Base-by-base conservation (phyloP, 2,329 filamentous ascomycete genomes). In the Aspergillus sp. region DNA sequence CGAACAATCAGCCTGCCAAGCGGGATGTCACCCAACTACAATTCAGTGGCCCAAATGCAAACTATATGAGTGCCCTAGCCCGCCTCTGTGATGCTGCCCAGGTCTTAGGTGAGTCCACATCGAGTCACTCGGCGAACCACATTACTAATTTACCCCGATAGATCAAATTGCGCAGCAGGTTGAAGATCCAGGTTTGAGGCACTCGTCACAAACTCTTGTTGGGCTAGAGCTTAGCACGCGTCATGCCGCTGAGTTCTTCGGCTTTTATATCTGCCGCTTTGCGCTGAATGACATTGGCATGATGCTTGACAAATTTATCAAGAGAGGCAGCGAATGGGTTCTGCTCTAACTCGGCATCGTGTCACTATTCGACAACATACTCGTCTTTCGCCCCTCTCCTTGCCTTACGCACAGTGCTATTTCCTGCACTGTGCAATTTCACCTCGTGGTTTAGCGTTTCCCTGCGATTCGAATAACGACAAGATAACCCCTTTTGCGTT, bases 81-180 rank as follows among this genome's bases (percentile, higher is more conserved):
- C 88, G 90, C 69, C 80, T 99, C 67, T 99, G 96, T 76, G 95
- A 98, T 80, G 92, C 93, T 66, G 94, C 89, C 57, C 95, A 98
- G 80, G 87, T 93, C 60, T 83, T 99, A 74, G 95, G 95, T 97
- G 85, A 83, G 66, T 64, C 47, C 11, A 43, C 7, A 25, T 8
- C 13, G 49, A 34, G 22, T 11, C 17, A 7, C 48, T 50, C 28
- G 23, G 9, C 15, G 19, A 50, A 46, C 34, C 31, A 53, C 58
- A 17, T 66, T 72, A 54, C 70, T 34, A 47, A 60, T 28, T 28
- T 28, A 28, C 41, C 50, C 34, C 8, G 11, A 7, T 70, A 96
- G 93, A 97, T 82, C 92, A 96, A 87, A 94, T 98, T 76, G 92
- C 93, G 57, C 91, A 94, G 67, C 94, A 97, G 81, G 93, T 97